Evolutionary conservation across 768 basidiomycete species (phyloP).

Genomic region (Tulasnella sp.): DNA sequence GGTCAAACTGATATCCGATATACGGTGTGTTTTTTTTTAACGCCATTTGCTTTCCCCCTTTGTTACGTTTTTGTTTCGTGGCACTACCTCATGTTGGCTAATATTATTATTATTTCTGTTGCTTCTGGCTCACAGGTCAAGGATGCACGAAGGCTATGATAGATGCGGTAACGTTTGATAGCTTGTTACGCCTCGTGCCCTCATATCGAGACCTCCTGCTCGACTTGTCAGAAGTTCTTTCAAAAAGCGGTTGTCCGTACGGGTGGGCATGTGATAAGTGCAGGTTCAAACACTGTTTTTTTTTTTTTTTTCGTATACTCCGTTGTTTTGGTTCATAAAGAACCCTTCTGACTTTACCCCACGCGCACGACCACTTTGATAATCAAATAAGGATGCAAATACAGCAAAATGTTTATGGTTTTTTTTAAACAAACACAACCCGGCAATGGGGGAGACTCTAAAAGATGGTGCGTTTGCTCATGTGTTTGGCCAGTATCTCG

Average conservation of each 20-base stretch:
- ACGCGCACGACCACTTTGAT: too few species aligned
- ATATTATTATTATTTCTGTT: too few species aligned
- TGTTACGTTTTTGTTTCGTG: not conserved
- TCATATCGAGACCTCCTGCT: not conserved
- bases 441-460: not conserved
- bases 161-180: not conserved
- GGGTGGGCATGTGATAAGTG: not conserved
- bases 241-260: not conserved
- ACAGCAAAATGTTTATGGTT: too few species aligned
- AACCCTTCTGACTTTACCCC: too few species aligned
- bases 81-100: not conserved
- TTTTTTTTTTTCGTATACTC: too few species aligned
- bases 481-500: not conserved
- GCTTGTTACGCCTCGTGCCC: not conserved
- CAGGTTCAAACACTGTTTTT: too few species aligned
- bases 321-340: not conserved
- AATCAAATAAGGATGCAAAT: too few species aligned
- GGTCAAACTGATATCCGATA: constrained; percentile 8
- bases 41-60: not conserved
- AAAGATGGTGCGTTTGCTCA: too few species aligned
- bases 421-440: not conserved
- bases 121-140: not conserved
- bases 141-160: not conserved
- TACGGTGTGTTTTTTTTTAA: not conserved
- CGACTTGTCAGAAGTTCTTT: not conserved